These are phyloP conservation scores for Trichoderma cornu-damae DNA, from an alignment of 2,329 filamentous ascomycete species.

Conservation along the genomic window DNA sequence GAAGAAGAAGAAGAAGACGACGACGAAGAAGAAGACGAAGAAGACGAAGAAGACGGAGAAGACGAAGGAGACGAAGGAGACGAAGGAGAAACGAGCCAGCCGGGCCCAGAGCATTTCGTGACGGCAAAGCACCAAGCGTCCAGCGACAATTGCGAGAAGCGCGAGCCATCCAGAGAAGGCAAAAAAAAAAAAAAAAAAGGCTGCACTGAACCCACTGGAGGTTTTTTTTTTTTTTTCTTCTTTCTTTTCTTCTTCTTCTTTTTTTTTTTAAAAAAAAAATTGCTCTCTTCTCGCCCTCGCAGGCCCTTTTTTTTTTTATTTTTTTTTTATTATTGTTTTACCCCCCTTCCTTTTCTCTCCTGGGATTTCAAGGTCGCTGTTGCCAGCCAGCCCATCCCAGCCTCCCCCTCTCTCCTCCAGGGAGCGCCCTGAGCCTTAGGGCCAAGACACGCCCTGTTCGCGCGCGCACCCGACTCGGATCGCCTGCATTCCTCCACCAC, in stretches of 20 bases:
- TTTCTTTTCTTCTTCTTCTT: neutral
- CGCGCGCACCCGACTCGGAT: slow-evolving; percentile 6
- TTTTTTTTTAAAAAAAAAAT: no score
- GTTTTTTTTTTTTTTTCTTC: neutral
- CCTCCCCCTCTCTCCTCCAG: no score
- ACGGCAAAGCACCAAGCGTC: neutral
- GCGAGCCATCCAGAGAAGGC: neutral
- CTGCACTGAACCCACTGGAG: neutral
- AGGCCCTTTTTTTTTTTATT: no score
- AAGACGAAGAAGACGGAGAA: neutral
- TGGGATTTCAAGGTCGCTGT: neutral
- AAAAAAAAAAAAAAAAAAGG: neutral
- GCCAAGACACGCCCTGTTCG: slow-evolving; percentile 15
- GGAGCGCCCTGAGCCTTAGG: slow-evolving; percentile 5
- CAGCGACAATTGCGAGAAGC: neutral
- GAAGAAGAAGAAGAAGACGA: neutral
- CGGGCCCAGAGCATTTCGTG: neutral
- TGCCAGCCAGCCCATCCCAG: no score
- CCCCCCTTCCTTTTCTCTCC: neutral
- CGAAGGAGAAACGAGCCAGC: neutral
- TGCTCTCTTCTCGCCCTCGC: no score
- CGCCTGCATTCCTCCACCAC: slow-evolving; percentile 13
- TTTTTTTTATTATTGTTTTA: no score
- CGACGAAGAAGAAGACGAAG: neutral
- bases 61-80: neutral